Conservation (phyloP, 441 rosid species). For the Syzygium malaccense region DNA sequence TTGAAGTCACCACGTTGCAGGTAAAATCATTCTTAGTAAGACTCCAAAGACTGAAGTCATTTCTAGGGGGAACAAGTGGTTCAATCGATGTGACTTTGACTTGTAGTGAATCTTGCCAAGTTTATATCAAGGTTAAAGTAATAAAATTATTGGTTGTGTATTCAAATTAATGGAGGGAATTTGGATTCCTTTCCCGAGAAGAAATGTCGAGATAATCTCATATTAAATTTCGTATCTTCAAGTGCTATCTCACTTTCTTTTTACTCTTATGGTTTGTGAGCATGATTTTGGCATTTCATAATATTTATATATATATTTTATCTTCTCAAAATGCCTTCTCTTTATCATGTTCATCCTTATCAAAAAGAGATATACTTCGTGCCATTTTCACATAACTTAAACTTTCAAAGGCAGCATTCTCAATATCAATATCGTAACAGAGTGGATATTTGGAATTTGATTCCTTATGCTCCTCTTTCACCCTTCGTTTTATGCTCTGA, state of each 20-base stretch:
- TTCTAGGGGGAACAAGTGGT: not conserved
- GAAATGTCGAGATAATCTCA: not conserved
- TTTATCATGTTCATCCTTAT: not conserved
- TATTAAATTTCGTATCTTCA: not conserved
- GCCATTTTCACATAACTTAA: not conserved
- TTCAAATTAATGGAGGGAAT: not conserved
- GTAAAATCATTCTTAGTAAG: not conserved
- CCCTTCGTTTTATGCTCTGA: not conserved
- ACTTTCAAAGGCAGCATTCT: accelerated
- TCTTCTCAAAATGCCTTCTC: not conserved
- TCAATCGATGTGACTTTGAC: not conserved
- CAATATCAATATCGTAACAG: not conserved
- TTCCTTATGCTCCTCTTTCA: not conserved
- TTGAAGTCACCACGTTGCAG: not conserved
- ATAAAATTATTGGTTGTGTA: not conserved
- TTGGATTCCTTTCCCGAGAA: not conserved
- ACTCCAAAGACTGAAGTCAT: not conserved
- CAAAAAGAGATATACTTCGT: not conserved
- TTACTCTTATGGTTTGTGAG: not conserved
- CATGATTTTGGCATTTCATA: not conserved
- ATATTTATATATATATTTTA: not conserved
- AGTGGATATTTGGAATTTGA: not conserved
- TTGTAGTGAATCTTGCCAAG: not conserved
- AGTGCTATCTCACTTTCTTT: not conserved
- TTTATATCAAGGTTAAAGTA: not conserved